Percentiles rank a stretch among this genome's conserved stretches.
Evolutionary conservation across 768 basidiomycete genomes (phyloP).

Genomic region (Leccinellum albellum): DNA sequence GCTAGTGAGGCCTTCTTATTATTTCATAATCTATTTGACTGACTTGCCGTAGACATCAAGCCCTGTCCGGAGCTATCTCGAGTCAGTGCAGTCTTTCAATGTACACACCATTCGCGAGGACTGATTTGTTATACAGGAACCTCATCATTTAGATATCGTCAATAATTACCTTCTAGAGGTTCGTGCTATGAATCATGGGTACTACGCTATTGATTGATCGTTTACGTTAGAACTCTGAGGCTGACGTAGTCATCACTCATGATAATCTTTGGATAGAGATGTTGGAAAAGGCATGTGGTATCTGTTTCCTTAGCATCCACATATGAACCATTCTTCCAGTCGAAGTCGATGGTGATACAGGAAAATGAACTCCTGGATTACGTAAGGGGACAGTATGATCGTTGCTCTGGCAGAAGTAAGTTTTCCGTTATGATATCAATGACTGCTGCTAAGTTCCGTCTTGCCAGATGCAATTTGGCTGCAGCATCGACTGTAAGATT

Average conservation of each 20-base stretch:
- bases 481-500: too few species aligned
- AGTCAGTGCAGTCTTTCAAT: neutral
- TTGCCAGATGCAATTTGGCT: constrained; percentile 2
- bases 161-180: constrained; percentile 8
- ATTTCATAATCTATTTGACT: neutral
- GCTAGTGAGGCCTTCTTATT: neutral
- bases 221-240: neutral
- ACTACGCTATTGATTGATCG: neutral
- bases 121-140: neutral
- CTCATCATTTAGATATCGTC: constrained; percentile 4
- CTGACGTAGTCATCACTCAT: constrained; percentile 5
- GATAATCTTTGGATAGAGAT: constrained; percentile 12
- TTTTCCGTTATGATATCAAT: neutral
- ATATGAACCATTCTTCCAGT: neutral
- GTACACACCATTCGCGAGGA: too few species aligned
- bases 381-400: neutral
- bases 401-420: neutral
- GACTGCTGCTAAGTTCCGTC: too few species aligned
- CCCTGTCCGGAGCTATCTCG: neutral
- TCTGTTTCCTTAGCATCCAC: neutral
- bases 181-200: neutral
- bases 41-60: neutral
- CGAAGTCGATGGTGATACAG: neutral
- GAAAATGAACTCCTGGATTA: neutral
- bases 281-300: too few species aligned